Evolutionary conservation across 169 alveolate genomes (phyloP), one percentile per base, ranked within the genome.

Genomic region (Plasmodium cynomolgi): DNA sequence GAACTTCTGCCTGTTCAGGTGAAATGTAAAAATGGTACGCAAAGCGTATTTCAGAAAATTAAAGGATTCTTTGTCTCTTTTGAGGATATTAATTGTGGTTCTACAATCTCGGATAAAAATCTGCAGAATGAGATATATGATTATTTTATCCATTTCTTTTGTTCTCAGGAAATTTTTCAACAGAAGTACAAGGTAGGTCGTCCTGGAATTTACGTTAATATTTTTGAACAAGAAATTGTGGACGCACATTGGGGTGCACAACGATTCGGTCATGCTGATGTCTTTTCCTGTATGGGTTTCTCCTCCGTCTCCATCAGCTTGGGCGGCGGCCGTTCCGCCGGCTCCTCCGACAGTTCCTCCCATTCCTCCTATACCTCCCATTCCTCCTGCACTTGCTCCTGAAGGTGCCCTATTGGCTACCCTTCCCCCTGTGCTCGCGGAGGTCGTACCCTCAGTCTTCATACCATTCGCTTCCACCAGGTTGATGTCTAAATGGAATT

Each of bases 171-270:
- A 91, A 37, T 91, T 91, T 20, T 82, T 91, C 62, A 91, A 72
- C 29, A 91, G 29, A 31, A 91, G 75, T 0, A 91, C 72, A 26
- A 91, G 58, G 26, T 91, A 91, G 26, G 95, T 91, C 0, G 92
- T 91, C 56, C 85, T 82, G 2, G 95, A 91, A 39, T 91, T 91
- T 39, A 91, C 79, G 41, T 91, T 91, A 33, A 91, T 81, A 68
- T 91, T 91, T 91, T 91, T 91, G 29, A 91, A 82, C 11, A 91
- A 54, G 44, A 91, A 91, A 29, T 81, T 91, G 62, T 91, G 95
- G n/a, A 91, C 73, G 39, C 80, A 91, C 75, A 91, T 54, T 7
- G 95, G 95, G 1, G 84, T 56, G 39, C 86, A 33, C 56, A 83
- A 37, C 2, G 92, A 81, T 82, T 91, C 92, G 9, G 92, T 73